A percentile compares a stretch with the other conserved stretches of the same genome.
These are phyloP conservation scores for Triangularia setosa DNA, from an alignment of 2,329 filamentous ascomycete genomes.

Conservation along the genomic window DNA sequence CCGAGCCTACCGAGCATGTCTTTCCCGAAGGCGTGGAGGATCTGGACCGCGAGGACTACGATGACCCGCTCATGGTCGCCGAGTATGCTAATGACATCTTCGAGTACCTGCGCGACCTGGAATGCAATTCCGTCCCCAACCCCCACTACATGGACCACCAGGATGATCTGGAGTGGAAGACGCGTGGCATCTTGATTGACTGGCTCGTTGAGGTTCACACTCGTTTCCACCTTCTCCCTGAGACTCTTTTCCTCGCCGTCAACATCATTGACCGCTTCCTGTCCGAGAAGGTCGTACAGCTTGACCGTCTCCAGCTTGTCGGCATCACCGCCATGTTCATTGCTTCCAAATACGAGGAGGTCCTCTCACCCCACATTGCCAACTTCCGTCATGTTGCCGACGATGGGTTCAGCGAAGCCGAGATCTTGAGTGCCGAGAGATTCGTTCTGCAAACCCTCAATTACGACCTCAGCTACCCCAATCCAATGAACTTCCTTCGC, in stretches of 20 bases:
- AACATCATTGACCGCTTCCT: constrained; percentile 99
- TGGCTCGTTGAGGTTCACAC: constrained; percentile 99
- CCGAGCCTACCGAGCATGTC: constrained; percentile 30
- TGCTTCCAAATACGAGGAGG: constrained; percentile 97
- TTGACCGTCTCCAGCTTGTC: constrained; percentile 93
- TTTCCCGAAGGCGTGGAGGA: constrained; percentile 49
- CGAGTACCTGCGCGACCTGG: constrained; percentile 86
- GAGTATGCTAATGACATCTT: constrained; percentile 98
- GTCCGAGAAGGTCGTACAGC: constrained; percentile 89
- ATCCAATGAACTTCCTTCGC: constrained; percentile 99
- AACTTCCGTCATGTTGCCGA: constrained; percentile 98
- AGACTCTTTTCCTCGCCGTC: constrained; percentile 93
- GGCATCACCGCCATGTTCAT: constrained; percentile 99
- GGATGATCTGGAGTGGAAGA: constrained; percentile 96
- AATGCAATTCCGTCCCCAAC: constrained; percentile 76
- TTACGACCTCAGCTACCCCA: constrained; percentile 97
- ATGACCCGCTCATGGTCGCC: constrained; percentile 95
- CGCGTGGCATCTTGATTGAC: constrained; percentile 92
- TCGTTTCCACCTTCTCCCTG: constrained; percentile 89
- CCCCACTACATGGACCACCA: constrained; percentile 94
- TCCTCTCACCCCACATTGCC: constrained; percentile 90
- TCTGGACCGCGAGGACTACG: constrained; percentile 80
- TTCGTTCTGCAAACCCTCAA: constrained; percentile 87
- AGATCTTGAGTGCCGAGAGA: constrained; percentile 95
- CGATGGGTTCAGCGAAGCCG: constrained; percentile 89